Conservation (phyloP, 2,329 filamentous ascomycete species). For the Dactylellina leptospora region DNA sequence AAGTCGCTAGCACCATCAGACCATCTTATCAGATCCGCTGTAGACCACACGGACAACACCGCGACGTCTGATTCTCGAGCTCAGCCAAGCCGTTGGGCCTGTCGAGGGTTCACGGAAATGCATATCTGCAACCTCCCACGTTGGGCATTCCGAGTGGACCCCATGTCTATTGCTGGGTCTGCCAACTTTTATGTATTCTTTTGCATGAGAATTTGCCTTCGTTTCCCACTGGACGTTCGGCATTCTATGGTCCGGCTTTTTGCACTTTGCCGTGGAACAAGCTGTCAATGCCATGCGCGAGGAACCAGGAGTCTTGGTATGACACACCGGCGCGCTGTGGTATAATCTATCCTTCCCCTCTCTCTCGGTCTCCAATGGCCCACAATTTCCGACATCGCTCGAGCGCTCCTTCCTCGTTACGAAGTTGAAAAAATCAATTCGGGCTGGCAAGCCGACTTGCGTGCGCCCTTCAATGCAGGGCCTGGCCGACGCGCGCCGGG, state of each 20-base stretch:
- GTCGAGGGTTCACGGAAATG: conserved; percentile 6
- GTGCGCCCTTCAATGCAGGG: conserved; percentile 28
- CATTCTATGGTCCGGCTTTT: conserved; percentile 15
- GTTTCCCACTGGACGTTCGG: conserved; percentile 25
- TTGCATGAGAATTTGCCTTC: conserved; percentile 12
- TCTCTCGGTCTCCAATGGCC: conserved; percentile 17
- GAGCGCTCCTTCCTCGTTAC: conserved; percentile 37
- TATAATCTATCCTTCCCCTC: no score
- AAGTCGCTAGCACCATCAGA: conserved; percentile 46
- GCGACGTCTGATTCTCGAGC: conserved; percentile 5
- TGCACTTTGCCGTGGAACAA: conserved; percentile 5
- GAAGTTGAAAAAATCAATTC: conserved; percentile 8
- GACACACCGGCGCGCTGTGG: conserved; percentile 20
- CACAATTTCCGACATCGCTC: conserved; percentile 52
- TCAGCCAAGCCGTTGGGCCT: conserved; percentile 23
- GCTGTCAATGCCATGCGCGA: conserved; percentile 18
- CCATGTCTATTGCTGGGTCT: conserved; percentile 23
- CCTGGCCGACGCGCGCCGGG: conserved; percentile 12
- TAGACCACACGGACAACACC: conserved; percentile 21
- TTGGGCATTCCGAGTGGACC: conserved; percentile 18
- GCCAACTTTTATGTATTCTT: neutral
- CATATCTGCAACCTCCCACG: conserved; percentile 48
- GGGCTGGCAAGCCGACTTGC: neutral
- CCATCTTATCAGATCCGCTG: conserved; percentile 54
- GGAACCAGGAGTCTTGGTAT: conserved; percentile 19